Conservation (phyloP, 78 protist species). For the Dictyostelium discoideum region DNA sequence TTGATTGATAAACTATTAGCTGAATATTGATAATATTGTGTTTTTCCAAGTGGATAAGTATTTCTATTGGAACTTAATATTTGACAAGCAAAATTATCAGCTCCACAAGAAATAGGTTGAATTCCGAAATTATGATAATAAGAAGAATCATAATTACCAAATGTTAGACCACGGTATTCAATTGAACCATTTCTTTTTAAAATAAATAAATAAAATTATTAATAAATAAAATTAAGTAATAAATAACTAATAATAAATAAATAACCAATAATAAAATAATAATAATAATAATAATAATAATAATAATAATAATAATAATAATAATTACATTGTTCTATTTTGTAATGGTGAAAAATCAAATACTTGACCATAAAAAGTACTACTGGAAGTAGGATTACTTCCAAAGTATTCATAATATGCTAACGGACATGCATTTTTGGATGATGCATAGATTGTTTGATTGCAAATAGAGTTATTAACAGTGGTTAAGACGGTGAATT, state of each 20-base stretch:
- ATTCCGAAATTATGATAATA: not conserved
- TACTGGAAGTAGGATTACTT: not conserved
- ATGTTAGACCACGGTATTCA: not conserved
- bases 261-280: no score
- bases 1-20: not conserved
- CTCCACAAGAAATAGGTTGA: not conserved
- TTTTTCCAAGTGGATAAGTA: not conserved
- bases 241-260: no score
- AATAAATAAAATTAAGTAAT: no score
- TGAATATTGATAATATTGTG: not conserved
- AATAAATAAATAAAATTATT: no score
- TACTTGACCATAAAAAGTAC: not conserved
- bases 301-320: not conserved
- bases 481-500: not conserved
- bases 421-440: not conserved
- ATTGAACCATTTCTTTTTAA: not conserved
- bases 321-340: not conserved
- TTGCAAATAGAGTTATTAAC: not conserved
- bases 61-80: not conserved
- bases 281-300: no score
- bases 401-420: not conserved
- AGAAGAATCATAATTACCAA: not conserved
- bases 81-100: not conserved
- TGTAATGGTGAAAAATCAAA: not conserved
- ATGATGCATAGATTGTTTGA: not conserved